Evolutionary conservation across 73 alveolate species (phyloP).

Genomic region (Symbiodinium pilosum): DNA sequence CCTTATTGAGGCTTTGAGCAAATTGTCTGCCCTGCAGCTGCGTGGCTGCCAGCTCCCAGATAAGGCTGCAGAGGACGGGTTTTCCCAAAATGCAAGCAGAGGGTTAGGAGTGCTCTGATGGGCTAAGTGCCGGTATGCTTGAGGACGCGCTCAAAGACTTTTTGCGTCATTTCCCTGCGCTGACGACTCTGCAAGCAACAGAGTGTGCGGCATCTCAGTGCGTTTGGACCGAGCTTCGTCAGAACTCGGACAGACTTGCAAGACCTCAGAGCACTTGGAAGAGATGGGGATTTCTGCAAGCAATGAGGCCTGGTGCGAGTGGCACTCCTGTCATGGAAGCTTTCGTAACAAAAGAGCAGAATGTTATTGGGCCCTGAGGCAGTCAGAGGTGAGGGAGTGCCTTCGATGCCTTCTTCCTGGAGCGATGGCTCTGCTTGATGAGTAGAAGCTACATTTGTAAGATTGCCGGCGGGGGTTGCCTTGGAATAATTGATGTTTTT

Average conservation of each 20-base stretch:
- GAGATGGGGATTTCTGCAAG: neutral
- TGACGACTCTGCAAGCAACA: neutral
- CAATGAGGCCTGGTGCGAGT: neutral
- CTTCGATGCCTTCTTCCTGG: conserved; percentile 7
- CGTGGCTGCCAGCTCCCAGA: neutral
- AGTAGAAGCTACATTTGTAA: no score
- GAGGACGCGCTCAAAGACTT: neutral
- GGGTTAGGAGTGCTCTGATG: no score
- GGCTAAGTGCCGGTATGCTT: no score
- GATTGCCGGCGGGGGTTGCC: no score
- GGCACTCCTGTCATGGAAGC: no score
- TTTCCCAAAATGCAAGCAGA: no score
- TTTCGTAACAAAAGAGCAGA: no score
- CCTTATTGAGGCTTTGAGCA: neutral
- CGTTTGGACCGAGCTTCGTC: neutral
- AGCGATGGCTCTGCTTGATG: neutral
- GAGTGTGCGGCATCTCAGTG: neutral
- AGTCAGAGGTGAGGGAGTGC: neutral
- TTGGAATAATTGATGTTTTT: no score
- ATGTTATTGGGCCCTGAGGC: neutral
- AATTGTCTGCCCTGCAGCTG: neutral
- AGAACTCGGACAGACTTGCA: neutral
- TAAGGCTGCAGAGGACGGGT: no score
- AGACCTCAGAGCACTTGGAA: neutral
- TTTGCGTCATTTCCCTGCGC: neutral